A percentile compares a stretch with the other conserved stretches of the same genome.
Evolutionary conservation across 805 yeast genomes (phyloP).

Genomic region (Grigorovia yakushimaensis): DNA sequence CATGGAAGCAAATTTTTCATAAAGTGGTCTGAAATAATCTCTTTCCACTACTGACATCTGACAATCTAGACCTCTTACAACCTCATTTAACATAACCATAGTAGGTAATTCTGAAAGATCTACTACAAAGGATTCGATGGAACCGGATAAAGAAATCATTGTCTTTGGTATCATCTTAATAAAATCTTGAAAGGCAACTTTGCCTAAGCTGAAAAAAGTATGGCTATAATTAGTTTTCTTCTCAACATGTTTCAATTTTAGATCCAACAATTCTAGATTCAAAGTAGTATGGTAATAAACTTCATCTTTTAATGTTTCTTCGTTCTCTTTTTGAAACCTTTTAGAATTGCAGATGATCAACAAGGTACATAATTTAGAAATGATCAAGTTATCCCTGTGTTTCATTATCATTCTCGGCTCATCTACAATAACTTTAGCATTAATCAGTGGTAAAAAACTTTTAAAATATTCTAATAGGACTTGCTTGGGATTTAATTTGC

Average conservation of each 20-base stretch:
- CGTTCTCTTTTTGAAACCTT: constrained; percentile 7
- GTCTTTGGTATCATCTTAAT: constrained; percentile 19
- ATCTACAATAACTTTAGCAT: constrained; percentile 31
- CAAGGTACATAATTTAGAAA: constrained; percentile 24
- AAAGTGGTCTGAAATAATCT: constrained; percentile 20
- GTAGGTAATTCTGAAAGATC: constrained; percentile 25
- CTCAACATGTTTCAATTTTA: constrained; percentile 15
- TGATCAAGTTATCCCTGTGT: constrained; percentile 23
- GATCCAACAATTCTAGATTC: constrained; percentile 16
- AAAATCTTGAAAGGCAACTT: constrained; percentile 13
- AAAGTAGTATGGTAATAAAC: constrained; percentile 13
- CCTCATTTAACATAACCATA: constrained; percentile 20
- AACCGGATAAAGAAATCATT: constrained; percentile 11
- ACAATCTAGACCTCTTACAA: constrained; percentile 18
- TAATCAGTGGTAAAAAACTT: constrained; percentile 28
- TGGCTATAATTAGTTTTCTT: constrained; percentile 10
- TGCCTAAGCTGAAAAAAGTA: constrained; percentile 16
- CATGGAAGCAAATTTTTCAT: constrained; percentile 20
- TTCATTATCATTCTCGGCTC: constrained; percentile 31
- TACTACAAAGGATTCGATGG: constrained; percentile 15
- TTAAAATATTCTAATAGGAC: constrained; percentile 9
- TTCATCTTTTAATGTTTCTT: constrained; percentile 6
- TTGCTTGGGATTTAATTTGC: constrained; percentile 2
- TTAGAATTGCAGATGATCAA: constrained; percentile 16
- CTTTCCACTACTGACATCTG: constrained; percentile 22